Conservation (phyloP, 768 basidiomycete genomes). For the Xanthoconium purpureum region DNA sequence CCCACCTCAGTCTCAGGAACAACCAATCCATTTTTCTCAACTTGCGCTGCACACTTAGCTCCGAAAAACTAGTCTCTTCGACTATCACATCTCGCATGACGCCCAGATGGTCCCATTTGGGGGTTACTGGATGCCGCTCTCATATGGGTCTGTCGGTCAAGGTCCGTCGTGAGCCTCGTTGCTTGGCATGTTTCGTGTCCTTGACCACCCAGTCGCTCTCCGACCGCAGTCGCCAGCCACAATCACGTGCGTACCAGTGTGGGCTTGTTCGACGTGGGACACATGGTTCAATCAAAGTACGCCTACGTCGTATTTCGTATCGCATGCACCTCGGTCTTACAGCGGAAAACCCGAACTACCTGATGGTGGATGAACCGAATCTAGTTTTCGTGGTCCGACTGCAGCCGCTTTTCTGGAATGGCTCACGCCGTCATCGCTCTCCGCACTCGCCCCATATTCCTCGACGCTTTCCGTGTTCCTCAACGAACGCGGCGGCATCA, state of each 20-base stretch:
- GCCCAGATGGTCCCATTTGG: constrained; percentile 98
- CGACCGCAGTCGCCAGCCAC: constrained; percentile 74
- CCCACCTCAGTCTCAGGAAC: neutral
- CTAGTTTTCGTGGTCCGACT: constrained; percentile 77
- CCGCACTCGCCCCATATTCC: constrained; percentile 61
- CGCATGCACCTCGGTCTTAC: neutral
- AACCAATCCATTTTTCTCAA: neutral
- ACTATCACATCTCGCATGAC: constrained; percentile 78
- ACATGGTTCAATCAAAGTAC: constrained; percentile 94
- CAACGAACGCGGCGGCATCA: constrained; percentile 88
- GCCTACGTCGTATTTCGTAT: constrained; percentile 15
- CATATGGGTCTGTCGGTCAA: constrained; percentile 81
- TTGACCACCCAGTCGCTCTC: constrained; percentile 8
- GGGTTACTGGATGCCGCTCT: constrained; percentile 91
- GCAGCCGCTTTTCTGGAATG: constrained; percentile 81
- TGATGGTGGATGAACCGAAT: neutral
- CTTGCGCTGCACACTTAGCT: constrained; percentile 33
- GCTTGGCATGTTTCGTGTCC: constrained; percentile 3
- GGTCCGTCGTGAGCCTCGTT: constrained; percentile 39
- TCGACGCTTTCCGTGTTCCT: constrained; percentile 88
- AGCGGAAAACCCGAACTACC: neutral
- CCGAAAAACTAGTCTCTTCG: constrained; percentile 74
- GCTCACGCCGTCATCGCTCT: constrained; percentile 83
- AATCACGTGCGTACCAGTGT: constrained; percentile 78
- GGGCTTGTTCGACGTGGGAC: constrained; percentile 95